Evolutionary conservation across 2,329 filamentous ascomycete genomes (phyloP), one percentile per base, ranked within the genome.

Genomic region (Neurospora sp.): DNA sequence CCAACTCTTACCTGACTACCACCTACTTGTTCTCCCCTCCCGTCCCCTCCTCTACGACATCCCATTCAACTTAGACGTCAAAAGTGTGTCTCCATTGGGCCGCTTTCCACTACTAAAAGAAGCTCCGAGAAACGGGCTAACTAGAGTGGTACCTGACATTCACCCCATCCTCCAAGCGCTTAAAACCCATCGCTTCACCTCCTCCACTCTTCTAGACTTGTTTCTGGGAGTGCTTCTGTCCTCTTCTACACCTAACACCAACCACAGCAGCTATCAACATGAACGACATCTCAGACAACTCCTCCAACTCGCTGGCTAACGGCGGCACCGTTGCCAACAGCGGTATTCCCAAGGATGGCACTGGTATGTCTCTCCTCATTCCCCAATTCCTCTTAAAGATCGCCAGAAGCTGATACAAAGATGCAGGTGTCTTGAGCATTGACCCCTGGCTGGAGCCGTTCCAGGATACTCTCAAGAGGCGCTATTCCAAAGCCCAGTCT

Each of bases 361-460:
- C 91, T 71, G 91, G 91, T 92, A 80, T 74, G 82, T 77, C 74
- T 72, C 17, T 66, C 46, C n/a, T 36, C 67, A n/a, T 39, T 37
- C 43, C 68, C 46, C 28, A 66, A 38, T 38, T 66, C 43, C 41
- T 23, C 33, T 38, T 41, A 70, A 11, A 15, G 15, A 5, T 33
- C n/a, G 23, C 52, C 52, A 62, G 52, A 62, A 33, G 52, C 69
- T 74, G 52, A 70, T 71, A 68, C 62, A 68, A 71, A 62, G 23
- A 62, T 62, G 52, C 78, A 97, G 96, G 95, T 75, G 93, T 97
- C 68, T 81, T 96, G 74, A 83, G 92, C 79, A 86, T 98, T 71
- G 96, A 99, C 78, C 93, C 94, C 66, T 98, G 91, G 88, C 88
- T 99, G 69, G 87, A 88, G 68, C 95, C 96, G 4, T 97, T 96